Conservation (phyloP, 2,329 filamentous ascomycete species). For the Penicillium griseofulvum region DNA sequence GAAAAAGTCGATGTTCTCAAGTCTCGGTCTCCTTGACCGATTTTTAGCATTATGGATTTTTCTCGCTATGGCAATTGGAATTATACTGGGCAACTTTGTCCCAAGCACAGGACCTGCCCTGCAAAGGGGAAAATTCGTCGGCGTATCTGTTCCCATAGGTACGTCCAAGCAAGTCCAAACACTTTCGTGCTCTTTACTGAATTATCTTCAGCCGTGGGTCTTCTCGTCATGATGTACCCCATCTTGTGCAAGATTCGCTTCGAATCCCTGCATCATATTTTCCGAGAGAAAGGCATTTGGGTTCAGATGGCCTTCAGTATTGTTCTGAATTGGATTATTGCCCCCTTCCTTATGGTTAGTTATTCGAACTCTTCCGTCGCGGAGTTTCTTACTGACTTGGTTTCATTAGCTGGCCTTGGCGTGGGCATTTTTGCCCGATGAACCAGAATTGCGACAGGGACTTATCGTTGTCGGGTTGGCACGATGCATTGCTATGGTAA, state of each 20-base stretch:
- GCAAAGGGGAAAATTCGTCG: slow-evolving; percentile 69
- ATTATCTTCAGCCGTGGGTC: slow-evolving; percentile 62
- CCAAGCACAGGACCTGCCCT: slow-evolving; percentile 59
- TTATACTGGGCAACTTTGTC: slow-evolving; percentile 74
- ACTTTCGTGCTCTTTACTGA: background rate
- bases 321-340: slow-evolving; percentile 78
- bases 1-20: slow-evolving; percentile 40
- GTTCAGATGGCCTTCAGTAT: slow-evolving; percentile 75
- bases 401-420: slow-evolving; percentile 39
- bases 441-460: slow-evolving; percentile 56
- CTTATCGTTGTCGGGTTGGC: slow-evolving; percentile 80
- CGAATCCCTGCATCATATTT: slow-evolving; percentile 68
- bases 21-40: slow-evolving; percentile 60
- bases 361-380: background rate
- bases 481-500: slow-evolving; percentile 83
- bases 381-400: background rate
- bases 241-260: slow-evolving; percentile 85
- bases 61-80: slow-evolving; percentile 72
- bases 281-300: slow-evolving; percentile 65
- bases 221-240: slow-evolving; percentile 93
- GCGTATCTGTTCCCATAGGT: slow-evolving; percentile 67
- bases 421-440: slow-evolving; percentile 55
- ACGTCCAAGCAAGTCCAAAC: slow-evolving; percentile 17
- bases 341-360: slow-evolving; percentile 75
- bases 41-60: slow-evolving; percentile 72